Base-by-base conservation (phyloP, 306 rosid genomes). In the Trichosanthes cucumerina region DNA sequence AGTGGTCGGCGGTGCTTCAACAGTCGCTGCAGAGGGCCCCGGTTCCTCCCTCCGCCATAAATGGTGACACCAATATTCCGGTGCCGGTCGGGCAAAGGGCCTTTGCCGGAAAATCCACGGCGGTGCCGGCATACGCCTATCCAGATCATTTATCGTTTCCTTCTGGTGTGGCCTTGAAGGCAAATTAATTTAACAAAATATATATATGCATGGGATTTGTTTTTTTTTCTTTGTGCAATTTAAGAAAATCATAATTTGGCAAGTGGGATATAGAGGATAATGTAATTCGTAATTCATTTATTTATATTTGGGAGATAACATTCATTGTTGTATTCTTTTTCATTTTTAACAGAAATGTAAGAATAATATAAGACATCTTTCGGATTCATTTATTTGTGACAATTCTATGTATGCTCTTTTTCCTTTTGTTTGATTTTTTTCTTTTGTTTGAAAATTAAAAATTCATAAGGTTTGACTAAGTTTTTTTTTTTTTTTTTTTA, bases 21-120 rank as follows among this genome's bases (percentile, higher is more conserved):
- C 76, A 70, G 36, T 70, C 76, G 5, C 36, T 70, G 76, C 76
- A 70, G 16, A 21, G 76, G 28, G 76, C n/a, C 4, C 76, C 76
- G 12, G 76, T 70, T 5, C 76, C 76, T 70, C 76, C 76, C 11
- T 38, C 54, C 0, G 36, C 5, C 1, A 13, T 6, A 70, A 12
- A 43, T 3, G 54, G 12, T 2, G 76, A 1, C 76, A 43, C 76
- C 56, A 70, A 23, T 14, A 70, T 70, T 24, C 76, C 76, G 2
- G 50, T 46, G 0, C 34, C 76, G 36, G 10, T 70, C 0, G 26
- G 50, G 28, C 52, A 38, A 11, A 21, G 49, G 74, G 74, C 74
- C 13, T 68, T 36, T 5, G 50, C 74, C 50, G 28, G 50, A 19
- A 38, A 39, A 4, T 11, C 16, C 19, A 12, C 34, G 66, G 38